Base-by-base conservation (phyloP, 371 early-diverging fungal genomes). In the Paraphysoderma sedebokerense region DNA sequence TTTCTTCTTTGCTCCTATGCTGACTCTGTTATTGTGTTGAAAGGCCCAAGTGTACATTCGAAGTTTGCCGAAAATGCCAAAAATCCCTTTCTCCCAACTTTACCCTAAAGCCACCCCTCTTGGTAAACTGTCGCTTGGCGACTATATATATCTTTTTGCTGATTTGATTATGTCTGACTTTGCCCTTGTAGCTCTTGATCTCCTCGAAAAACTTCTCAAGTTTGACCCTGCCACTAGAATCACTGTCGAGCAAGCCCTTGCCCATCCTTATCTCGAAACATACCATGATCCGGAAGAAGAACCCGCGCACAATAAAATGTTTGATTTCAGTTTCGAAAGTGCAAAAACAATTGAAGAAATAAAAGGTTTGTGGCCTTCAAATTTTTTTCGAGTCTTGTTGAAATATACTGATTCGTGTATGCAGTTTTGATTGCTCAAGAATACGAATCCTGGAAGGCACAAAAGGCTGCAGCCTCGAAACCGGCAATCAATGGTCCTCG, bases 11-110 rank as follows among this genome's bases (percentile, higher is more conserved):
- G n/a, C n/a, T n/a, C n/a, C n/a, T n/a, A n/a, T n/a, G n/a, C n/a
- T n/a, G n/a, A n/a, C n/a, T n/a, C n/a, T n/a, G n/a, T n/a, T n/a
- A n/a, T n/a, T n/a, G n/a, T n/a, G n/a, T n/a, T 15, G 20, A 13
- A 50, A 85, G 79, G 95, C 98, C 3, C 95, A 91, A 60, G 79
- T 87, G 51, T 95, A 95, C 68, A 92, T 97, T 50, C 82, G 87
- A 34, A 77, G 79, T 45, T 68, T 97, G 42, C 89, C 91, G 12
- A 67, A 58, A 47, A 91, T 84, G 81, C 81, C 82, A 33, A 86
- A 82, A 56, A 79, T 89, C 44, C 89, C 88, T 1, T 95, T 87
- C 66, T 63, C 71, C 47, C 72, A 74, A 44, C 57, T 89, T 48
- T 91, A 79, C 66, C 87, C 91, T 29, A 68, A 65, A 46, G 78